Evolutionary conservation across 2,329 filamentous ascomycete species (phyloP).

Genomic region (Mollisiaceae sp.): DNA sequence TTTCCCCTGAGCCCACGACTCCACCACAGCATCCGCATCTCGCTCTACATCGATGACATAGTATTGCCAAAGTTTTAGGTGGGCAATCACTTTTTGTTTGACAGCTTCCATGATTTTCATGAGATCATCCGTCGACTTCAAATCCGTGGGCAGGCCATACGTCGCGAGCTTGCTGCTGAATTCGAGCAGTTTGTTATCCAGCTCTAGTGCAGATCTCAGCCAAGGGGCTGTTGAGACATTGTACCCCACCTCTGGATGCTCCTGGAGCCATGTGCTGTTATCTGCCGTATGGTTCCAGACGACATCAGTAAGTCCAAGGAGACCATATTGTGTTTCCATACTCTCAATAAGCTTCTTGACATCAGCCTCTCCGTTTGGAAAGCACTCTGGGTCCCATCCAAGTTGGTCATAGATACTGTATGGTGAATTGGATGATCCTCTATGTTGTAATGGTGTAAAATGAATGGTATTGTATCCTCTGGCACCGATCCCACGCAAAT

Average conservation of each 20-base stretch:
- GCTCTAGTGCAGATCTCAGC: conserved; percentile 73
- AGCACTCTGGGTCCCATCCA: conserved; percentile 79
- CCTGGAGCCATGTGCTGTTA: conserved; percentile 92
- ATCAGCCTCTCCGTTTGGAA: conserved; percentile 85
- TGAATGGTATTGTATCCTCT: conserved; percentile 99
- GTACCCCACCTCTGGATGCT: conserved; percentile 95
- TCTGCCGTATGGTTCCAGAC: conserved; percentile 98
- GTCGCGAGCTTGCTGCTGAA: conserved; percentile 66
- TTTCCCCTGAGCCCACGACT: conserved; percentile 71
- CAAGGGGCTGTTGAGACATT: conserved; percentile 89
- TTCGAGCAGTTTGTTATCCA: conserved; percentile 75
- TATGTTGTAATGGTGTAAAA: conserved; percentile 90
- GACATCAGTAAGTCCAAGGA: conserved; percentile 91
- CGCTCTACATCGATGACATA: conserved; percentile 83
- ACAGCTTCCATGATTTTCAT: conserved; percentile 82
- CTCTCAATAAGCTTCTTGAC: conserved; percentile 76
- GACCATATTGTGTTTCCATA: conserved; percentile 82
- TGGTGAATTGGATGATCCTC: conserved; percentile 91
- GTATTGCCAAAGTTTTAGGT: conserved; percentile 89
- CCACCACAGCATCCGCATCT: conserved; percentile 70
- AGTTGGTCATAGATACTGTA: conserved; percentile 97
- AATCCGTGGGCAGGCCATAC: conserved; percentile 75
- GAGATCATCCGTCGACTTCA: conserved; percentile 75
- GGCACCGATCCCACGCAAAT: conserved; percentile 84
- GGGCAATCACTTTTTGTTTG: conserved; percentile 78